phyloP scores from a whole-genome alignment of 2,329 filamentous ascomycete genomes.

The Colletotrichum sojae region DNA sequence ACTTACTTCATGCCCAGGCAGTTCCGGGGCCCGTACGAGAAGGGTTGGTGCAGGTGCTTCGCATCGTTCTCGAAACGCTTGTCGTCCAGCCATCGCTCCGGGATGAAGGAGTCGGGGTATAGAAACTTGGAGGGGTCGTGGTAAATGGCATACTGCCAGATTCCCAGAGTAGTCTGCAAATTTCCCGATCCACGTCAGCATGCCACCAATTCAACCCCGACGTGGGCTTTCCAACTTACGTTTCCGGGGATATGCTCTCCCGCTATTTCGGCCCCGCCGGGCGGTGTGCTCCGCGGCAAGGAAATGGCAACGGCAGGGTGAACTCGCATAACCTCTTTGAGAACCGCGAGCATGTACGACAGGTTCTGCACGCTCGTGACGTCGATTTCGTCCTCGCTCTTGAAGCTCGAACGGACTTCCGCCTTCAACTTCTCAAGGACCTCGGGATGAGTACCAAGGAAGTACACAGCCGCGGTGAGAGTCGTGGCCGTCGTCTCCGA shows the following conservation, averaged over 20 bases:
- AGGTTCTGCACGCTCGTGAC: constrained; percentile 47
- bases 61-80: constrained; percentile 51
- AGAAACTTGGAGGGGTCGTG: constrained; percentile 50
- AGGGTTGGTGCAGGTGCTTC: constrained; percentile 61
- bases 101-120: constrained; percentile 53
- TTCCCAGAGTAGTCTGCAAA: constrained; percentile 41
- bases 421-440: constrained; percentile 44
- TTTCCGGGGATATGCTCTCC: too few relatives aligned
- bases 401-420: constrained; percentile 54
- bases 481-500: constrained; percentile 35
- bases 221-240: neutral
- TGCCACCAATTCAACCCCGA: neutral
- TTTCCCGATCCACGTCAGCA: constrained; percentile 44
- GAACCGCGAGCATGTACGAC: constrained; percentile 51
- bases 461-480: constrained; percentile 26
- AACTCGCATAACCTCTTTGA: constrained; percentile 56
- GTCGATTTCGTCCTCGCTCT: constrained; percentile 50
- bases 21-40: constrained; percentile 62
- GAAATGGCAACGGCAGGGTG: constrained; percentile 47
- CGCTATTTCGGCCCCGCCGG: too few relatives aligned
- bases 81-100: constrained; percentile 59
- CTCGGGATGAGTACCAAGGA: neutral
- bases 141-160: constrained; percentile 48
- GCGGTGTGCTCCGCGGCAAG: too few relatives aligned
- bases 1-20: constrained; percentile 66